Evolutionary conservation across 2,329 filamentous ascomycete genomes (phyloP).

Genomic region (Alternaria novae-zelandiae): DNA sequence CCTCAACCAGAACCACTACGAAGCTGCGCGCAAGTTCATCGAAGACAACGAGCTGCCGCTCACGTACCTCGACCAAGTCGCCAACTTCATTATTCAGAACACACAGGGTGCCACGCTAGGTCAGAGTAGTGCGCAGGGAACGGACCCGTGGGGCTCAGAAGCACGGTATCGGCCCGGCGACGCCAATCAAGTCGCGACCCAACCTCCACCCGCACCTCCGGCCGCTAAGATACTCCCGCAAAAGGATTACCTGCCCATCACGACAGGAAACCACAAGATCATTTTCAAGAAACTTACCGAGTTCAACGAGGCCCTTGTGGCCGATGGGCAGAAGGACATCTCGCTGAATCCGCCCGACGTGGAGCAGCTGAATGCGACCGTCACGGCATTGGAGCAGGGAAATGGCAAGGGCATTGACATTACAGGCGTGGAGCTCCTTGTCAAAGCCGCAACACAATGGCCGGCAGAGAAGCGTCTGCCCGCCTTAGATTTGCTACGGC

Average conservation of each 20-base stretch:
- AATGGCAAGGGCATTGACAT: constrained; percentile 49
- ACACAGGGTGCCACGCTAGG: constrained; percentile 87
- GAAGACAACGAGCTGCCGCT: constrained; percentile 86
- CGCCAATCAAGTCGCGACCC: constrained; percentile 45
- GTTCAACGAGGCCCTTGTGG: constrained; percentile 75
- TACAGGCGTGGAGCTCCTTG: constrained; percentile 66
- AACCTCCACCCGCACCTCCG: constrained; percentile 44
- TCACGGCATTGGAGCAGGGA: constrained; percentile 67
- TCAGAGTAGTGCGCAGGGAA: constrained; percentile 57
- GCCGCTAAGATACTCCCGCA: constrained; percentile 74
- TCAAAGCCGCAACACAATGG: constrained; percentile 80
- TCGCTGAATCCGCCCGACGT: constrained; percentile 77
- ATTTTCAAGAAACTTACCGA: constrained; percentile 79
- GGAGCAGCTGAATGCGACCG: constrained; percentile 65
- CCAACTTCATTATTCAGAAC: constrained; percentile 89
- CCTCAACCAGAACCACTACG: constrained; percentile 88
- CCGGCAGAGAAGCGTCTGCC: constrained; percentile 80
- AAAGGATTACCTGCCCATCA: constrained; percentile 78
- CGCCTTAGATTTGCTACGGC: constrained; percentile 85
- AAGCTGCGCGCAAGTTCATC: constrained; percentile 89
- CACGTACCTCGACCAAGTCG: constrained; percentile 87
- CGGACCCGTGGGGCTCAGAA: constrained; percentile 80
- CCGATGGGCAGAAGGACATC: constrained; percentile 73
- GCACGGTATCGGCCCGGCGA: constrained; percentile 79
- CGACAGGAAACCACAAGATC: constrained; percentile 71